These are phyloP conservation scores for Crepidotus variabilis DNA, from an alignment of 768 basidiomycete genomes.

Conservation along the genomic window DNA sequence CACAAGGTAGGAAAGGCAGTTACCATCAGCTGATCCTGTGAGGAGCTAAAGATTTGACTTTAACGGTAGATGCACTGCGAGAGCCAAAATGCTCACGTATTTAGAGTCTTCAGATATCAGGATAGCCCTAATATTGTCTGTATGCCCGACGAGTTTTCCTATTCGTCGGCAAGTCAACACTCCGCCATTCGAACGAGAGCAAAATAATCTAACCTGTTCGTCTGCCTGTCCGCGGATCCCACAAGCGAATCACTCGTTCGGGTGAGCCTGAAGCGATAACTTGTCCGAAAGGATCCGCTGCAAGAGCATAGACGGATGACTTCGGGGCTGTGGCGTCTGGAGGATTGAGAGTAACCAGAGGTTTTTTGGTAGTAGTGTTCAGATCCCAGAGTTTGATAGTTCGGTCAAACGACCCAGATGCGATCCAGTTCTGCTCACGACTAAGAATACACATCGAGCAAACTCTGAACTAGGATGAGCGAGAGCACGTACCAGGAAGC, in stretches of 20 bases:
- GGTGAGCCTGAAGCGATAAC: constrained; percentile 88
- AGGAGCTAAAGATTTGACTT: too few relatives aligned
- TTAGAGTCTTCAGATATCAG: constrained; percentile 85
- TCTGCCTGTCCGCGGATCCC: constrained; percentile 89
- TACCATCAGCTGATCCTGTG: constrained; percentile 79
- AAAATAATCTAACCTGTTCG: constrained; percentile 39
- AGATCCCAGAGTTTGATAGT: constrained; percentile 96
- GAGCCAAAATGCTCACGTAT: too few relatives aligned
- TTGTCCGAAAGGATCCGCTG: constrained; percentile 75
- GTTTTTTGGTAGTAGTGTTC: constrained; percentile 38
- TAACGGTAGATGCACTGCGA: too few relatives aligned
- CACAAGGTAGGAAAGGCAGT: constrained; percentile 10
- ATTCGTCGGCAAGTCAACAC: background rate
- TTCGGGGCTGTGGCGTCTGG: constrained; percentile 65
- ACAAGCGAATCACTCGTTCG: constrained; percentile 84
- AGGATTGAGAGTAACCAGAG: constrained; percentile 63
- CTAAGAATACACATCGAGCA: constrained; percentile 33
- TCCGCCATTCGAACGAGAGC: background rate
- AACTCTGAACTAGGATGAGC: background rate
- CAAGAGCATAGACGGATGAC: constrained; percentile 74
- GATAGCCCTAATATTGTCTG: constrained; percentile 93
- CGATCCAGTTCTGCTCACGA: constrained; percentile 81
- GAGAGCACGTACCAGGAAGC: constrained; percentile 50
- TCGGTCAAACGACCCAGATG: constrained; percentile 92
- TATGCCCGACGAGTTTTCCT: constrained; percentile 91